These are phyloP conservation scores for Cerioporus squamosus DNA, from an alignment of 1,284 basidiomycete genomes.

Conservation along the genomic window DNA sequence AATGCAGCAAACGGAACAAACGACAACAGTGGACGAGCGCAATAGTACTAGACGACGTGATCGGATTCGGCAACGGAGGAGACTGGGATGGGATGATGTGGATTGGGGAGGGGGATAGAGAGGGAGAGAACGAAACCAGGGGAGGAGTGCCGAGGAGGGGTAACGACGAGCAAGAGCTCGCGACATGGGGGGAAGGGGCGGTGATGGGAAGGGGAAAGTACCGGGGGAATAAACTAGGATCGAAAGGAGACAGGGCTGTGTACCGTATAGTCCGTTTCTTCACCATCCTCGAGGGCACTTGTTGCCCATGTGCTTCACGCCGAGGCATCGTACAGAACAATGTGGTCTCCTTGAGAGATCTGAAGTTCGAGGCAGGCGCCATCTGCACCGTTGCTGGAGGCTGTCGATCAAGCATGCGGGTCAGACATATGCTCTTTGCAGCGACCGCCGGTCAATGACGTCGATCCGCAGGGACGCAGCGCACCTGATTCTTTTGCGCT, in stretches of 20 bases:
- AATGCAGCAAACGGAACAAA: constrained; percentile 31
- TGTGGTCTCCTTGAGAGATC: constrained; percentile 19
- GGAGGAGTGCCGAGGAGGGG: constrained; percentile 10
- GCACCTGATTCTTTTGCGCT: constrained; percentile 25
- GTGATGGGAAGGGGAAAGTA: constrained; percentile 14
- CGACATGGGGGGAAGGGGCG: constrained; percentile 1
- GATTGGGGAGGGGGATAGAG: neutral
- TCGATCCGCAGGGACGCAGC: neutral
- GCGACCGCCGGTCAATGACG: constrained; percentile 8
- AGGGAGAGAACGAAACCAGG: constrained; percentile 3
- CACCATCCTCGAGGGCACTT: constrained; percentile 18
- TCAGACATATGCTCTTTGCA: constrained; percentile 5
- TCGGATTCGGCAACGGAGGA: constrained; percentile 6
- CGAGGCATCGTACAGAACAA: constrained; percentile 10
- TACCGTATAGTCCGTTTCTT: constrained; percentile 24
- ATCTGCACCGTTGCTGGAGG: constrained; percentile 13
- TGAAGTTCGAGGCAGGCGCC: constrained; percentile 11
- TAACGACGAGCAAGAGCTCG: constrained; percentile 22
- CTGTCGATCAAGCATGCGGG: constrained; percentile 1
- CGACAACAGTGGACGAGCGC: constrained; percentile 30
- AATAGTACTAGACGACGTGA: constrained; percentile 20
- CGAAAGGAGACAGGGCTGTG: constrained; percentile 14
- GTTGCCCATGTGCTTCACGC: constrained; percentile 22
- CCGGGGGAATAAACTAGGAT: constrained; percentile 22
- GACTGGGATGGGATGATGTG: neutral